Percentiles rank a stretch among this genome's conserved stretches.
phyloP scores from a whole-genome alignment of 2,329 filamentous ascomycete genomes.

The Beauveria caledonica region DNA sequence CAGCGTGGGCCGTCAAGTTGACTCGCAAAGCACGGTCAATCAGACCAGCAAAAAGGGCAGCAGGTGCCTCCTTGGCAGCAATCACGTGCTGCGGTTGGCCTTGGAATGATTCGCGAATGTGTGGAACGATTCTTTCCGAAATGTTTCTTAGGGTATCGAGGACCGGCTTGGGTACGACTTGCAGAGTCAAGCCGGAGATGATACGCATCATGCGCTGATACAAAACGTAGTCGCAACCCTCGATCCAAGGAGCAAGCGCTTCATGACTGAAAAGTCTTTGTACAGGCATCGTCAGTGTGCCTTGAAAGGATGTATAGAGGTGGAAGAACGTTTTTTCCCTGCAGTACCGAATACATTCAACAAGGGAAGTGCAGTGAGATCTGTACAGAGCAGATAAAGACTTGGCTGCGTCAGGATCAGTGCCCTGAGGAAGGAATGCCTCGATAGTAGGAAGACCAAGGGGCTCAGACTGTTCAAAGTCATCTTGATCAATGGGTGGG shows the following conservation, averaged over 20 bases:
- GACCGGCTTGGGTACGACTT: slow-evolving; percentile 83
- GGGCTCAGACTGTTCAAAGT: slow-evolving; percentile 52
- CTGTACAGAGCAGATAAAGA: slow-evolving; percentile 82
- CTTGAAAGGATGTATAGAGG: slow-evolving; percentile 89
- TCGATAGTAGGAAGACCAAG: slow-evolving; percentile 81
- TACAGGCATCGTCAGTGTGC: slow-evolving; percentile 91
- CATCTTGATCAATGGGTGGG: slow-evolving; percentile 45
- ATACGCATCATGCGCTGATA: slow-evolving; percentile 97
- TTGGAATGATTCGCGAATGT: slow-evolving; percentile 79
- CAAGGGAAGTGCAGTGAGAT: slow-evolving; percentile 88
- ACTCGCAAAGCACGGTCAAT: slow-evolving; percentile 82
- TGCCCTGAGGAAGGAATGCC: slow-evolving; percentile 68
- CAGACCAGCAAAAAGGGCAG: slow-evolving; percentile 78
- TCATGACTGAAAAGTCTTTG: slow-evolving; percentile 83
- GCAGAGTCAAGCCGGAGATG: slow-evolving; percentile 77
- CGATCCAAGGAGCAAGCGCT: slow-evolving; percentile 82
- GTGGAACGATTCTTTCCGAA: slow-evolving; percentile 67
- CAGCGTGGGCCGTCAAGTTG: slow-evolving; percentile 88
- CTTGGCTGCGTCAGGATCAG: slow-evolving; percentile 78
- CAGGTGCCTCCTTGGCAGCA: slow-evolving; percentile 78
- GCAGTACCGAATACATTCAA: slow-evolving; percentile 93
- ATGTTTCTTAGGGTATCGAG: slow-evolving; percentile 83
- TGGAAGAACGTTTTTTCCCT: slow-evolving; percentile 96
- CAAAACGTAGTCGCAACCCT: slow-evolving; percentile 88
- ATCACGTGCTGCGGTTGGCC: slow-evolving; percentile 79